phyloP scores from a whole-genome alignment of 208 protist species.

The Leishmania tropica region DNA sequence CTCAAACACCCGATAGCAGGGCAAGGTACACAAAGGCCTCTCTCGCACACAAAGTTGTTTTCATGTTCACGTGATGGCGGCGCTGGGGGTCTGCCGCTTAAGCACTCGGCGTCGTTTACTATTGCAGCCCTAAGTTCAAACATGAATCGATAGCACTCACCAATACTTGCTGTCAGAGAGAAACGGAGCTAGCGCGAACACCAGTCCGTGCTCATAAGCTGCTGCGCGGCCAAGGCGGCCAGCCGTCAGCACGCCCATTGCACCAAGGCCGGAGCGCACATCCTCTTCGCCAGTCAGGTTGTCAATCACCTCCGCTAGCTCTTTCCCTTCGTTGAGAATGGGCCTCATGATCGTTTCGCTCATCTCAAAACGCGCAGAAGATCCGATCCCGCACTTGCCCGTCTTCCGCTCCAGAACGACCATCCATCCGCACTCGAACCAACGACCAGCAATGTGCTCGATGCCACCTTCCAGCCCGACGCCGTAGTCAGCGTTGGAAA shows the following conservation, averaged over 20 bases:
- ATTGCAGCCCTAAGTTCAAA: not conserved
- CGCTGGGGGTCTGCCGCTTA: not conserved
- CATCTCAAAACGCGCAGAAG: slow-evolving; percentile 86
- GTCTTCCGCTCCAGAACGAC: slow-evolving; percentile 56
- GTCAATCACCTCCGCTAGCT: slow-evolving; percentile 84
- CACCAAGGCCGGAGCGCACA: slow-evolving; percentile 74
- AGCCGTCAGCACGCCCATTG: slow-evolving; percentile 82
- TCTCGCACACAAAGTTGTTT: not conserved
- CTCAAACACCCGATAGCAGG: slow-evolving; percentile 1
- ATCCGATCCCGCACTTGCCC: slow-evolving; percentile 58
- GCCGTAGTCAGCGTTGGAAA: slow-evolving; percentile 65
- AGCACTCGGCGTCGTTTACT: not conserved
- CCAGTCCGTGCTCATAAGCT: slow-evolving; percentile 74
- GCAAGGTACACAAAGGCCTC: not conserved
- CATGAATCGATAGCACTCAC: slow-evolving; percentile 17
- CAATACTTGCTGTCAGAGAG: slow-evolving; percentile 75
- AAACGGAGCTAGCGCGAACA: slow-evolving; percentile 85
- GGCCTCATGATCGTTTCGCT: slow-evolving; percentile 60
- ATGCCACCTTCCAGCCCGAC: slow-evolving; percentile 81
- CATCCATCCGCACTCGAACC: slow-evolving; percentile 90
- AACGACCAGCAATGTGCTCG: slow-evolving; percentile 62
- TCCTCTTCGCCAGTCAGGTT: slow-evolving; percentile 69
- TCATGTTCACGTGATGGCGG: not conserved
- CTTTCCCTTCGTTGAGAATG: slow-evolving; percentile 74
- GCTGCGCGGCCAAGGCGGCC: slow-evolving; percentile 62